Conservation (phyloP, 2,329 filamentous ascomycete genomes). For the Hypoxylon sp. region DNA sequence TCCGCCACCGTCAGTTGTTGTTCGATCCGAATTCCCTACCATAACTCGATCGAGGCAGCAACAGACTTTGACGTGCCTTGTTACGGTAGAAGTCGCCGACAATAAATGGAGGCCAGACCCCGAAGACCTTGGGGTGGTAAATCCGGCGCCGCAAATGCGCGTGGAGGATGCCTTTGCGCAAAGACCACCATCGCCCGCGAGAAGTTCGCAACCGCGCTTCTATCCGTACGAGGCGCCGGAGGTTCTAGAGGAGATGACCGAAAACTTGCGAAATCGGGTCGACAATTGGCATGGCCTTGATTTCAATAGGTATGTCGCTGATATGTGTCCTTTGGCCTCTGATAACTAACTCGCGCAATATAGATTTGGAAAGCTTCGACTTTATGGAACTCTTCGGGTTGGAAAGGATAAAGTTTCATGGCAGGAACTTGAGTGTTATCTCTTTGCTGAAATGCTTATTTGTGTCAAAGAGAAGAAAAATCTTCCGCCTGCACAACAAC, state of each 20-base stretch:
- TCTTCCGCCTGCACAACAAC: constrained; percentile 66
- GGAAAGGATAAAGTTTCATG: constrained; percentile 97
- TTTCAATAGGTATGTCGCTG: constrained; percentile 76
- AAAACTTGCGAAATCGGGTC: constrained; percentile 86
- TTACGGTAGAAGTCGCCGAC: constrained; percentile 94
- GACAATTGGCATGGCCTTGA: constrained; percentile 99
- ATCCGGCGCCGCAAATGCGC: constrained; percentile 61
- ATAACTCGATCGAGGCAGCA: constrained; percentile 92
- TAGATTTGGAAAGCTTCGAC: constrained; percentile 90
- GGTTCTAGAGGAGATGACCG: constrained; percentile 86
- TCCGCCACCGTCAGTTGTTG: constrained; percentile 89
- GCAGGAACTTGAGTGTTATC: constrained; percentile 97
- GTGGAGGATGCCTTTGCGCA: constrained; percentile 68
- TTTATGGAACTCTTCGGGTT: constrained; percentile 91
- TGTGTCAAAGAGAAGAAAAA: constrained; percentile 98
- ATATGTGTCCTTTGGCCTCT: background rate
- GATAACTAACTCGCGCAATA: constrained; percentile 56
- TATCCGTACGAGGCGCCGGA: constrained; percentile 82
- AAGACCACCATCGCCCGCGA: constrained; percentile 72
- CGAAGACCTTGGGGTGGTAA: constrained; percentile 78
- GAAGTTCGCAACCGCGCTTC: constrained; percentile 69
- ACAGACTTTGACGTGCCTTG: constrained; percentile 92
- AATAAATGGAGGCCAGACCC: constrained; percentile 90
- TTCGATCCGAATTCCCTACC: constrained; percentile 97
- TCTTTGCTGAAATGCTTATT: constrained; percentile 99